Conservation (phyloP, 2,329 filamentous ascomycete genomes). For the Ophiostoma angusticollis region DNA sequence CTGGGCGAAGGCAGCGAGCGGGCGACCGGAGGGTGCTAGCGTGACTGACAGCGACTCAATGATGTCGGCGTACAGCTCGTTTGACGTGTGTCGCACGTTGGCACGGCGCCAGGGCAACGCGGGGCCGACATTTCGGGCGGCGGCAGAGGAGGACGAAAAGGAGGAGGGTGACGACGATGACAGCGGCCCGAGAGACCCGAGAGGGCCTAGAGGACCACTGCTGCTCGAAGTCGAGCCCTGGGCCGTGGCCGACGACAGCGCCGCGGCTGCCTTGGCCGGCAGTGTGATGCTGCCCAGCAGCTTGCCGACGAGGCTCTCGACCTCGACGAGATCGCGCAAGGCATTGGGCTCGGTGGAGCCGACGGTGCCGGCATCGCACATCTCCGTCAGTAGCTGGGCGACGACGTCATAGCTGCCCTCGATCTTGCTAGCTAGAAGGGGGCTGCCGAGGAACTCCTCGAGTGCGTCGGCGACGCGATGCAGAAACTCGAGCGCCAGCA, state of each 20-base stretch:
- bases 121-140: constrained; percentile 23
- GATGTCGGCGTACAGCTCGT: constrained; percentile 93
- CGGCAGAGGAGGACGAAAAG: constrained; percentile 18
- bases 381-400: constrained; percentile 82
- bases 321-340: constrained; percentile 79
- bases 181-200: not conserved
- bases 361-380: constrained; percentile 88
- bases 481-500: constrained; percentile 85
- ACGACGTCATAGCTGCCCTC: constrained; percentile 87
- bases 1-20: constrained; percentile 74
- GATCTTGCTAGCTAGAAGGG: constrained; percentile 73
- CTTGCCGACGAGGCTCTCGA: constrained; percentile 81
- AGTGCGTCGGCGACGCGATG: constrained; percentile 86
- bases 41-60: constrained; percentile 82
- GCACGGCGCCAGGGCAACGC: constrained; percentile 75
- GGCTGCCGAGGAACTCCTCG: constrained; percentile 86
- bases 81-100: constrained; percentile 90
- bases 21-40: constrained; percentile 77
- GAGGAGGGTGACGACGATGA: constrained; percentile 1
- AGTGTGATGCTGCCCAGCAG: constrained; percentile 77
- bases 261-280: constrained; percentile 41
- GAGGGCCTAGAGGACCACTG: not conserved
- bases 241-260: constrained; percentile 3
- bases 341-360: constrained; percentile 89
- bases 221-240: constrained; percentile 3